These are phyloP conservation scores for Pseudohalonectria lignicola DNA, from an alignment of 2,329 filamentous ascomycete species.

Conservation along the genomic window DNA sequence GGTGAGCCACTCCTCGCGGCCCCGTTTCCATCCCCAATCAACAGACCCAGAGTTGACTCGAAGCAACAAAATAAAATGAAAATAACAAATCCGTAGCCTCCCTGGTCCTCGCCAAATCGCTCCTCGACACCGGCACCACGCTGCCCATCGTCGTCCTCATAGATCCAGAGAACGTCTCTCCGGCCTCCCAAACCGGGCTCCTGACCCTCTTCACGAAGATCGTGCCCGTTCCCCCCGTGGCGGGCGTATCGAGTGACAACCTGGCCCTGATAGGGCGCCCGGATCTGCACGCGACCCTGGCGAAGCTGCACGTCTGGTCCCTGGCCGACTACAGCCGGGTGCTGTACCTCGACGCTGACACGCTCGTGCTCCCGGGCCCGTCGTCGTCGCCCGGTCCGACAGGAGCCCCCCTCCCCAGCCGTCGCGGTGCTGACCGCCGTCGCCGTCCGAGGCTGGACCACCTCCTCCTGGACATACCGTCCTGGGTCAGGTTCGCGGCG, in stretches of 20 bases:
- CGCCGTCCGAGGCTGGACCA: no score
- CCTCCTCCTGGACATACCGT: conserved; percentile 33
- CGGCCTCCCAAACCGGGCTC: conserved; percentile 2
- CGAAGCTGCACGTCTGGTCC: conserved; percentile 60
- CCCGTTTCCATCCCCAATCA: no score
- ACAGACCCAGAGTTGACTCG: no score
- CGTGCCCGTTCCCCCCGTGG: conserved; percentile 6
- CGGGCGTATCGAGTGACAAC: conserved; percentile 26
- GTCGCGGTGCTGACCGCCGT: no score
- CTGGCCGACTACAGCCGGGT: conserved; percentile 55
- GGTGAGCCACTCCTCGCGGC: conserved; percentile 4
- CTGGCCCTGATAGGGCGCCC: conserved; percentile 57
- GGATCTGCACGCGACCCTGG: conserved; percentile 56
- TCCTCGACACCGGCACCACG: conserved; percentile 6
- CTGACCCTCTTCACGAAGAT: conserved; percentile 5
- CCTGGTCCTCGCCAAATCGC: conserved; percentile 8
- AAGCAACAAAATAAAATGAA: no score
- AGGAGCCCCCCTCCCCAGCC: no score
- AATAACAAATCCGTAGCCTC: no score
- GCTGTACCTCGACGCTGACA: conserved; percentile 58
- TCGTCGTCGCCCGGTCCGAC: no score
- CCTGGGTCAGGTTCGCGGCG: conserved; percentile 16
- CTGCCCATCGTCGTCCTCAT: conserved; percentile 7
- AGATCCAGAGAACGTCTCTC: conserved; percentile 6
- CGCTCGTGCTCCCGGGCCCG: conserved; percentile 49